phyloP scores from a whole-genome alignment of 495 filamentous ascomycete genomes.

The Aspergillus bertholletiae region DNA sequence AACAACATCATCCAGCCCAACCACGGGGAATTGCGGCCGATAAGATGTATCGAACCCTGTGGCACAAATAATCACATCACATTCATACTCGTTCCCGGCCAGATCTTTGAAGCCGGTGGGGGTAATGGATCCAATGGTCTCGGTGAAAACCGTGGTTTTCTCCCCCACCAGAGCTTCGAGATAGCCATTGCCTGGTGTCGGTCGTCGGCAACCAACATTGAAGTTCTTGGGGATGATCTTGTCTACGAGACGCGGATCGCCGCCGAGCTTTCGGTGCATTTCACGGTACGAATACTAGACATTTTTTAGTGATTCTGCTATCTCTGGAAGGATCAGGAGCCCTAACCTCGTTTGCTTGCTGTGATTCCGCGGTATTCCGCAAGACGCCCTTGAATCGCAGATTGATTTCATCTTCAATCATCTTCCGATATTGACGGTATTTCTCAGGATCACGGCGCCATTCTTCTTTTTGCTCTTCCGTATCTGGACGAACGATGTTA shows the following conservation, averaged over 20 bases:
- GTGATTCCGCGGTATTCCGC: slow-evolving; percentile 9
- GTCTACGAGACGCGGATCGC: slow-evolving; percentile 42
- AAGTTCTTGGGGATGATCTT: slow-evolving; percentile 43
- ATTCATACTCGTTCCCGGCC: slow-evolving; percentile 27
- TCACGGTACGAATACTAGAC: not conserved
- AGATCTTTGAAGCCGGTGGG: slow-evolving; percentile 28
- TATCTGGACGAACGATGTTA: slow-evolving; percentile 5
- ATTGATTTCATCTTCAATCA: slow-evolving; percentile 33
- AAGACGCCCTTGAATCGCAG: slow-evolving; percentile 16
- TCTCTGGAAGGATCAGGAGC: too few species aligned
- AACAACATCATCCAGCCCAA: slow-evolving; percentile 30
- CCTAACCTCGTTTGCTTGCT: slow-evolving; percentile 11
- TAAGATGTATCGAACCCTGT: slow-evolving; percentile 35
- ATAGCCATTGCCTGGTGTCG: slow-evolving; percentile 29
- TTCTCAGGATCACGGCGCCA: slow-evolving; percentile 8
- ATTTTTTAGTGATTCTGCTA: too few species aligned
- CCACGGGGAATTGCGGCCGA: slow-evolving; percentile 30
- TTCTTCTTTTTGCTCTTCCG: slow-evolving; percentile 4
- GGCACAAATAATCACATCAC: slow-evolving; percentile 35
- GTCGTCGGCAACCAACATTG: slow-evolving; percentile 39
- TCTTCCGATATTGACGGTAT: slow-evolving; percentile 28
- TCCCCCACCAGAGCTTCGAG: slow-evolving; percentile 11
- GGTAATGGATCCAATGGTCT: slow-evolving; percentile 21
- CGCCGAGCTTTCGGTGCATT: slow-evolving; percentile 37
- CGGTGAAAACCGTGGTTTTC: slow-evolving; percentile 15